phyloP scores from a whole-genome alignment of 2,329 filamentous ascomycete genomes.

The Aspergillus eucalypticola region DNA sequence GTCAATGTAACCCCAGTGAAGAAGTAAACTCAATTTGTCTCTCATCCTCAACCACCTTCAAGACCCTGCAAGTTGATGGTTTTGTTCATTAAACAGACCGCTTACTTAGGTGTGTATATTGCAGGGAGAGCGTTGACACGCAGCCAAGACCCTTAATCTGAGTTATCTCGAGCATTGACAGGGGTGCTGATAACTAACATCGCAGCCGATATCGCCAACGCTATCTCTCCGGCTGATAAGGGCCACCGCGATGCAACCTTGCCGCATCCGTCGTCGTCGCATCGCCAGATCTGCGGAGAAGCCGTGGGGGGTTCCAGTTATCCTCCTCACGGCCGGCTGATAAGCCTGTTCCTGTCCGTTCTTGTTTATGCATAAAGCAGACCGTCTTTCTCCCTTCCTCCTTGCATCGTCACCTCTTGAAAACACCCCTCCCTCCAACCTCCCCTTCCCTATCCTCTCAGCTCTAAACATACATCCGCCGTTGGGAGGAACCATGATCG shows the following conservation, averaged over 20 bases:
- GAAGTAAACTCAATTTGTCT: too few species aligned
- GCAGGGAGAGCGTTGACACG: too few species aligned
- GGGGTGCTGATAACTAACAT: background rate
- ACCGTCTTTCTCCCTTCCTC: background rate
- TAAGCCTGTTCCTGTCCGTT: background rate
- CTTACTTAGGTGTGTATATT: too few species aligned
- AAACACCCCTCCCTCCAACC: background rate
- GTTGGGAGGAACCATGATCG: background rate
- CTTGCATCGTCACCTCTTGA: background rate
- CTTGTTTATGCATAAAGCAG: background rate
- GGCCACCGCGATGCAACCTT: background rate
- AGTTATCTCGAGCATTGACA: too few species aligned
- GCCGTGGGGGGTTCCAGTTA: background rate
- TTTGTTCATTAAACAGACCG: too few species aligned
- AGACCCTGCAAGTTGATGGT: too few species aligned
- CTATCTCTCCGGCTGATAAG: background rate
- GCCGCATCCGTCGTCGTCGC: background rate
- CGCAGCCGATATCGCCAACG: background rate
- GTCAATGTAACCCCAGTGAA: too few species aligned
- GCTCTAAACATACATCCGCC: background rate
- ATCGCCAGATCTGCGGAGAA: constrained; percentile 1
- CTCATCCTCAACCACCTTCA: too few species aligned
- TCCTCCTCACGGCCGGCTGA: background rate
- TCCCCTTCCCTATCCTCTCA: background rate
- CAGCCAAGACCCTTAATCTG: too few species aligned